Conservation (phyloP, 345 rosid species). For the Linum usitatissimum region DNA sequence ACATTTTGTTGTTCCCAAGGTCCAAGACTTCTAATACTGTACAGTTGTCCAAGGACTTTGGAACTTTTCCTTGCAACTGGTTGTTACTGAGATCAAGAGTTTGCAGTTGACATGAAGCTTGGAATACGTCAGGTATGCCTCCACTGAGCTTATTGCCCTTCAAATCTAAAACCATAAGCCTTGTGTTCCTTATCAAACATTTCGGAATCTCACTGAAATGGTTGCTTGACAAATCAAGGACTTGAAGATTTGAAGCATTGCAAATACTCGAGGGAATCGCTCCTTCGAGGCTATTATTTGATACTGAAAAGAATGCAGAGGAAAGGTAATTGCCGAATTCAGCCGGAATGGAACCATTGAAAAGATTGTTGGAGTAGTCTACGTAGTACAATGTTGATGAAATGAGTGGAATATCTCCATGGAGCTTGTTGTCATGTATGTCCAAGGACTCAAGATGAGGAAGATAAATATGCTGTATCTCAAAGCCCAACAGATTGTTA, state of each 20-base stretch:
- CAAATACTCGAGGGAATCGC: slow-evolving; percentile 6
- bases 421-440: slow-evolving; percentile 9
- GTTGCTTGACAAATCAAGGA: slow-evolving; percentile 12
- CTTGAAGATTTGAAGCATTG: neutral
- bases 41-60: slow-evolving; percentile 17
- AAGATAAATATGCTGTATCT: slow-evolving; percentile 6
- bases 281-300: slow-evolving; percentile 11
- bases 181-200: slow-evolving; percentile 11
- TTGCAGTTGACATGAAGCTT: neutral
- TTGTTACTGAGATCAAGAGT: slow-evolving; percentile 16
- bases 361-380: slow-evolving; percentile 28
- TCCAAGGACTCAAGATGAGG: neutral
- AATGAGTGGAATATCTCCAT: neutral
- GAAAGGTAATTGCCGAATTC: slow-evolving; percentile 12
- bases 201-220: slow-evolving; percentile 16
- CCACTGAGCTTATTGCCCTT: slow-evolving; percentile 15
- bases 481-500: slow-evolving; percentile 3
- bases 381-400: slow-evolving; percentile 3
- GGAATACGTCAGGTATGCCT: slow-evolving; percentile 11
- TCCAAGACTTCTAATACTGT: slow-evolving; percentile 4
- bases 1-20: slow-evolving; percentile 10
- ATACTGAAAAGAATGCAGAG: neutral
- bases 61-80: slow-evolving; percentile 19
- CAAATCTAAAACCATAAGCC: slow-evolving; percentile 8
- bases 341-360: slow-evolving; percentile 14